Percentiles rank a stretch among this genome's conserved stretches.
phyloP scores from a whole-genome alignment of 2,329 filamentous ascomycete species.

The Calonectria honghensis region DNA sequence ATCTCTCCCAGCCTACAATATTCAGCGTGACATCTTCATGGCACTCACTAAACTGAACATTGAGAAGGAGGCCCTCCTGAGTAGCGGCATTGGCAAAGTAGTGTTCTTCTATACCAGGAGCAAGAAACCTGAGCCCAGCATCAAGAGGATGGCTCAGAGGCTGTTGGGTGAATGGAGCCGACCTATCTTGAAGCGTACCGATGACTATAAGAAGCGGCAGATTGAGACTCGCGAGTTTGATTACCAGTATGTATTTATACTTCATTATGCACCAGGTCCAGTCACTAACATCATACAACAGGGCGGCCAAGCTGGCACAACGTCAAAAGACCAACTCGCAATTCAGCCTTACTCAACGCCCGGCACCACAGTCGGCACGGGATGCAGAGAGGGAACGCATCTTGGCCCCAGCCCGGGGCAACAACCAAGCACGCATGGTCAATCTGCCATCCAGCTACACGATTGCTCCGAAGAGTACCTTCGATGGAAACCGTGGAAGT shows the following conservation, averaged over 20 bases:
- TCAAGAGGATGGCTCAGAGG: slow-evolving; percentile 95
- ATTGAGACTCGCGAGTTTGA: slow-evolving; percentile 79
- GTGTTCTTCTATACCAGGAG: slow-evolving; percentile 98
- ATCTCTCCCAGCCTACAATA: slow-evolving; percentile 95
- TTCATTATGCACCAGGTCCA: not conserved
- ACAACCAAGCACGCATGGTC: slow-evolving; percentile 74
- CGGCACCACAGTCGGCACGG: slow-evolving; percentile 63
- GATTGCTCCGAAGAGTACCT: slow-evolving; percentile 77
- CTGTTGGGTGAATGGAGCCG: slow-evolving; percentile 97
- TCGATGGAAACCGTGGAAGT: slow-evolving; percentile 70
- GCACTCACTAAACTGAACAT: slow-evolving; percentile 88
- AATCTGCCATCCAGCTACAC: slow-evolving; percentile 75
- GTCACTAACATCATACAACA: slow-evolving; percentile 55
- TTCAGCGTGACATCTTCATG: slow-evolving; percentile 94
- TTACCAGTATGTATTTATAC: slow-evolving; percentile 70
- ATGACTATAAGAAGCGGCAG: slow-evolving; percentile 92
- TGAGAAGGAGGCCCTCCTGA: slow-evolving; percentile 91
- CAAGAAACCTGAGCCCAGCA: slow-evolving; percentile 89
- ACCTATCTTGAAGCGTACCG: slow-evolving; percentile 93
- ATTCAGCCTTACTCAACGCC: slow-evolving; percentile 71
- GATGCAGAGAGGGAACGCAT: slow-evolving; percentile 75
- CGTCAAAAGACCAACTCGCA: slow-evolving; percentile 69
- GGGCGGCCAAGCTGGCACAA: slow-evolving; percentile 73
- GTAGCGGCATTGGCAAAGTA: slow-evolving; percentile 96
- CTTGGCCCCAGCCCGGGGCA: slow-evolving; percentile 72